Base-by-base conservation (phyloP, 805 yeast genomes). In the Saccharomyces kudriavzevii region DNA sequence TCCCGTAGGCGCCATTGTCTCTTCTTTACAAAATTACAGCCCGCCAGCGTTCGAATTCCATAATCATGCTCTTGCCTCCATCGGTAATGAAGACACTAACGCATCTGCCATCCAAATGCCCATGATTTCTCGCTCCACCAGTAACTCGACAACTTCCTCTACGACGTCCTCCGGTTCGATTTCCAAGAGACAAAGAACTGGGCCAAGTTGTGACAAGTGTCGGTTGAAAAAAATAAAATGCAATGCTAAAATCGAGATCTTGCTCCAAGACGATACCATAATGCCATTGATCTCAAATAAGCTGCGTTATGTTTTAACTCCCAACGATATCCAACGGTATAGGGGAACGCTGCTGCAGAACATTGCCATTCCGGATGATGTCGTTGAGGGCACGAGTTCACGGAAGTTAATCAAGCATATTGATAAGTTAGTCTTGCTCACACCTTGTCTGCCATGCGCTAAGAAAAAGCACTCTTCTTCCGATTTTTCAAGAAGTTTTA, bases 131-230 rank as follows among this genome's bases (percentile, higher is more conserved):
- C 25, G 45, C 20, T 27, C 50, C 11, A 27, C 49, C 25, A 27
- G 35, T 13, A 27, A 27, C 50, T 20, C 50, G 9, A 28, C 50
- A 6, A 48, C 43, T 13, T 20, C 40, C 24, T 30, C 50, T 5
- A n/a, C 45, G 11, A 20, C 50, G 30, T 22, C 50, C 11, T 20
- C 50, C 11, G 13, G 48, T 35, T 40, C 30, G n/a, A 40, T 29
- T 11, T 29, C 53, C 9, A 64, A 70, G 53, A 66, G 90, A 61
- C 92, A 85, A 70, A 71, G 92, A 53, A 74, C 81, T 25, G 92
- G 92, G 0, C 92, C 92, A 6, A 80, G 86, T 35, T 85, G 92
- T 67, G 90, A 85, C 65, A 72, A 79, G 50, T 85, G 92, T 66
- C 74, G 90, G 52, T 65, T 79, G n/a, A 76, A 89, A 54, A 85